Evolutionary conservation across 345 rosid genomes (phyloP), one percentile per base, ranked within the genome.

Genomic region (Linum lewisii): DNA sequence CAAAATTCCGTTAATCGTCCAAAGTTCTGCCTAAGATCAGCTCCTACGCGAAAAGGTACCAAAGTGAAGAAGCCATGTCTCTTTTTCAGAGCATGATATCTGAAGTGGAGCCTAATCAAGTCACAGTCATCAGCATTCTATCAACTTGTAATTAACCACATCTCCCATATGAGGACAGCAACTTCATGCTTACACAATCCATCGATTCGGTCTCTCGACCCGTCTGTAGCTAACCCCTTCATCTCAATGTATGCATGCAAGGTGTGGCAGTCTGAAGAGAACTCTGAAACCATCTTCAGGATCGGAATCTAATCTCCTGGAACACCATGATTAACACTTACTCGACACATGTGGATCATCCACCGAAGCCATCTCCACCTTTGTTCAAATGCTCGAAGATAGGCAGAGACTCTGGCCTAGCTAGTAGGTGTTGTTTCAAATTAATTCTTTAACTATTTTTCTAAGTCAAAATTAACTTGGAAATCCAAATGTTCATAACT

Each of bases 291-390:
- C 69, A 73, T 75, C 51, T 81, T 83, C 58, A 50, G 66, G 68
- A 19, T 34, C 73, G 71, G 52, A 72, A 69, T 59, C 60, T 69
- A 44, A 55, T 77, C 60, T 73, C 89, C 10, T 79, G 89, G 89
- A 83, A 83, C 72, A 74, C 81, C 10, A 69, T 83, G 68, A 78
- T 83, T 38, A 73, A 76, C 47, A 81, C 79, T n/a, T 81, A 83
- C 61, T 72, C 80, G 15, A 58, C 68, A 49, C 74, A 78, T 60
- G n/a, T n/a, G 89, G 89, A 2, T 58, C 25, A 24, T 77, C 67
- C 67, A 24, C 59, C 10, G 79, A 73, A 22, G 81, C 85, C 59
- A 54, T 78, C 47, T 42, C 36, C 9, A 56, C 75, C 58, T 81
- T 83, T 54, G 24, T 6, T 29, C 32, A 63, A 57, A 78, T 81